Percentiles rank a stretch among this genome's conserved stretches.
These are phyloP conservation scores for Didymosphaeria variabile DNA, from an alignment of 2,329 filamentous ascomycete genomes.

Conservation along the genomic window DNA sequence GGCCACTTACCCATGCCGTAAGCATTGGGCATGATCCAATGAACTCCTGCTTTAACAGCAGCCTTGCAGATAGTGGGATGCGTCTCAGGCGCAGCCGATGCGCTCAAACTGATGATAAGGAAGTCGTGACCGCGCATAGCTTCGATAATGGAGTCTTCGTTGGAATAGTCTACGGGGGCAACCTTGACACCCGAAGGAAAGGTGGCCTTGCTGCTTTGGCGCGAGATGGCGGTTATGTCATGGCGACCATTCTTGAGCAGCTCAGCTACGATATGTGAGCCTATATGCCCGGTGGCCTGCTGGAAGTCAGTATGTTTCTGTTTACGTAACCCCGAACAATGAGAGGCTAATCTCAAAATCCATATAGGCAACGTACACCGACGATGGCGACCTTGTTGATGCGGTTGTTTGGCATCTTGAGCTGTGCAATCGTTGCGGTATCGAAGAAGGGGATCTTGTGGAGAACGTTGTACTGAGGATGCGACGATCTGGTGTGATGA, in stretches of 20 bases:
- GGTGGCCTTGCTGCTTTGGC: not conserved
- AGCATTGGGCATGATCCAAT: constrained; percentile 48
- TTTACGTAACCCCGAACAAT: too few relatives aligned
- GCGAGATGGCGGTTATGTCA: constrained; percentile 4
- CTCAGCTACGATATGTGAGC: constrained; percentile 44
- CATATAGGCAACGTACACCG: constrained; percentile 37
- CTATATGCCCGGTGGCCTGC: constrained; percentile 48
- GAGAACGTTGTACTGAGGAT: too few relatives aligned
- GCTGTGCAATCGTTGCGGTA: too few relatives aligned
- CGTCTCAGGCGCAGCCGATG: constrained; percentile 31
- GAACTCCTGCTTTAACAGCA: constrained; percentile 44
- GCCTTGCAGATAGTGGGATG: constrained; percentile 39
- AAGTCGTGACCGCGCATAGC: constrained; percentile 50
- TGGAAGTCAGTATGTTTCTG: constrained; percentile 17
- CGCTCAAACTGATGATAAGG: constrained; percentile 49
- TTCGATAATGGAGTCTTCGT: constrained; percentile 50
- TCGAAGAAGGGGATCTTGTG: too few relatives aligned
- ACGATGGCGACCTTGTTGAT: constrained; percentile 49
- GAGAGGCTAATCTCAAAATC: too few relatives aligned
- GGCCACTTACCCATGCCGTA: constrained; percentile 31
- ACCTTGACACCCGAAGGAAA: constrained; percentile 1
- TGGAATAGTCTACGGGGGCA: constrained; percentile 54
- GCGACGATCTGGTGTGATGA: not conserved
- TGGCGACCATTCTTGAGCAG: constrained; percentile 38
- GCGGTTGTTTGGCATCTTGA: constrained; percentile 25